These are phyloP conservation scores for Rhizopogon vulgaris DNA, from an alignment of 768 basidiomycete species.

Conservation along the genomic window DNA sequence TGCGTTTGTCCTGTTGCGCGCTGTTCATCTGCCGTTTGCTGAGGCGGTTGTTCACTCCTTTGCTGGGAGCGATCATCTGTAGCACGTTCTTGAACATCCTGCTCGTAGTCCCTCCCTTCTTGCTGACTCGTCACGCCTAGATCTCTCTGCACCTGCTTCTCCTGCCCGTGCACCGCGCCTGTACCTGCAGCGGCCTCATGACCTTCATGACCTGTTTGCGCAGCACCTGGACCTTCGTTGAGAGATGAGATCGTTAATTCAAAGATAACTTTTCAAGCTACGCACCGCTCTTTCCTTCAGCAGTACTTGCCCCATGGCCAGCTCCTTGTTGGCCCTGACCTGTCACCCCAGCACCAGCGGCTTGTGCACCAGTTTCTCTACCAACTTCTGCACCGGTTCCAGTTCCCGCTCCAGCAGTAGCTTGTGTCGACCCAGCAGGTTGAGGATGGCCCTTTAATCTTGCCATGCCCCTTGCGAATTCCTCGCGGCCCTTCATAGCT, in stretches of 20 bases:
- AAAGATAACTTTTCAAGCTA: too few species aligned
- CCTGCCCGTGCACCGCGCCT: not conserved
- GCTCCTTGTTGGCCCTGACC: not conserved
- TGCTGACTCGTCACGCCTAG: not conserved
- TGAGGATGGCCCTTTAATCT: conserved; percentile 14
- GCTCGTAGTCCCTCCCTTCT: not conserved
- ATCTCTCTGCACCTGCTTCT: not conserved
- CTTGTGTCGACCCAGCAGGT: not conserved
- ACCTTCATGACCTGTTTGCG: not conserved
- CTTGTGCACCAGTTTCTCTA: not conserved
- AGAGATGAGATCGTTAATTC: not conserved
- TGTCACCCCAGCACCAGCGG: not conserved
- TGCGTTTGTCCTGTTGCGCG: not conserved
- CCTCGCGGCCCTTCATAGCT: conserved; percentile 30
- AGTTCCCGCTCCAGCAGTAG: not conserved
- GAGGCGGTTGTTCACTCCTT: not conserved
- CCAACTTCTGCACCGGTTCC: not conserved
- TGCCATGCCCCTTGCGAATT: conserved; percentile 35
- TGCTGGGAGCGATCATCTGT: not conserved
- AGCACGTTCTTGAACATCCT: not conserved
- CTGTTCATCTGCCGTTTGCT: not conserved
- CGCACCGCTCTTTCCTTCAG: not conserved
- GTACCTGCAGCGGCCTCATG: not conserved
- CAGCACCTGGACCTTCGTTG: not conserved
- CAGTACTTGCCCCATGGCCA: not conserved